These are phyloP conservation scores for Volvox reticuliferus DNA, from an alignment of 139 green algal species.

Conservation along the genomic window DNA sequence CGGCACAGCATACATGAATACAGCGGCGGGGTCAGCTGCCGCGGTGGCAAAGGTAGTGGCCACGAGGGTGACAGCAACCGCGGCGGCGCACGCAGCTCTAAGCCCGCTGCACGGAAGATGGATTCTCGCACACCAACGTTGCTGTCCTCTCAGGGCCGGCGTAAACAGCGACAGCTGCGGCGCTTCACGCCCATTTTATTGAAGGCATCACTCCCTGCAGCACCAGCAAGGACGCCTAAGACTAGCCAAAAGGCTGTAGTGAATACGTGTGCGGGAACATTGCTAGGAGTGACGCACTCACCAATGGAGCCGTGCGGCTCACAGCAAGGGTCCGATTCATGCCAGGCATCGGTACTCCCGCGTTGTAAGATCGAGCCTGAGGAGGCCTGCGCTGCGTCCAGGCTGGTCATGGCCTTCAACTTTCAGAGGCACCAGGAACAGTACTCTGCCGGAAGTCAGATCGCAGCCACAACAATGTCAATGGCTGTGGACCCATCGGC, in stretches of 20 bases:
- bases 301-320: too few species aligned
- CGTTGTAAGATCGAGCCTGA: neutral
- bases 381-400: neutral
- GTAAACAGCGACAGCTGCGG: slow-evolving; percentile 14
- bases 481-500: neutral
- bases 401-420: neutral
- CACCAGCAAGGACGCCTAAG: too few species aligned
- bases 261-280: too few species aligned
- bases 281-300: too few species aligned
- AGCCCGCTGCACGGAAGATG: slow-evolving; percentile 15
- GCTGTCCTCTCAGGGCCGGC: slow-evolving; percentile 20
- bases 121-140: neutral
- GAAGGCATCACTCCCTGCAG: neutral
- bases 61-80: neutral
- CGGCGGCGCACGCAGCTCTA: neutral
- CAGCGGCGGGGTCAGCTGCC: neutral
- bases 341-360: neutral
- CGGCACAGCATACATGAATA: neutral
- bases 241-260: too few species aligned
- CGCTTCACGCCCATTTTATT: slow-evolving; percentile 1
- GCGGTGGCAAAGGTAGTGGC: neutral
- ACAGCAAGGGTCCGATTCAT: too few species aligned
- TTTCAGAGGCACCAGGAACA: neutral
- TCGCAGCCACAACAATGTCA: neutral
- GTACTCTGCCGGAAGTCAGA: neutral